Evolutionary conservation across 805 yeast species (phyloP), one percentile per base, ranked within the genome.

Genomic region (Starmerella geochares): DNA sequence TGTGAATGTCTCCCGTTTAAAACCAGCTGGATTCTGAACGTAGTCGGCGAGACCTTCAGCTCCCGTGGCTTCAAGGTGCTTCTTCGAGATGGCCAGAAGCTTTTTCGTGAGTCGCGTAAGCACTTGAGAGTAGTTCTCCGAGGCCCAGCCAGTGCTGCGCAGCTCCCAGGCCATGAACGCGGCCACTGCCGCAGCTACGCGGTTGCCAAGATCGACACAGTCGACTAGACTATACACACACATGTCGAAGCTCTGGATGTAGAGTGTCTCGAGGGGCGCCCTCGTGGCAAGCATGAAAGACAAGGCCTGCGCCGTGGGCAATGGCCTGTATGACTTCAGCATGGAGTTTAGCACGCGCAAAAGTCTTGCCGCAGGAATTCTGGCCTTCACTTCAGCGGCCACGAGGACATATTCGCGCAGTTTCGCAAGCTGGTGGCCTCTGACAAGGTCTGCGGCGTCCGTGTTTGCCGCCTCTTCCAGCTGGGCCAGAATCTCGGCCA

Each of bases 51-150:
- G 57, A 67, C 67, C 60, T 45, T 65, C 64, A 17, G 70, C 69
- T 4, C 50, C 49, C 13, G 47, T 19, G 14, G 54, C 21, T 9
- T 7, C 21, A 17, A 20, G n/a, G 8, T 8, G 25, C 31, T 72
- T 63, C 11, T 71, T 58, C 29, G 67, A 55, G 2, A 74, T 69
- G 3, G 72, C 77, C 49, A 86, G 59, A 46, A 80, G 70, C 5
- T 74, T 48, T 43, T 60, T 64, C 31, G 39, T 42, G 8, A 52
- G 28, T 2, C 53, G 29, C 8, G 51, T 35, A 16, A 50, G 37
- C 9, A 49, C 37, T 21, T 24, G 33, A 6, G 50, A 9, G 39
- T 56, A 58, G 23, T 50, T 50, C 5, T 49, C 42, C 20, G 56
- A 40, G 13, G 51, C 35, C 55, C 58, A 52, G 10, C 55, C 58